Evolutionary conservation across 176 grass and related monocot genomes (phyloP).

Genomic region (Tillandsia leiboldiana): DNA sequence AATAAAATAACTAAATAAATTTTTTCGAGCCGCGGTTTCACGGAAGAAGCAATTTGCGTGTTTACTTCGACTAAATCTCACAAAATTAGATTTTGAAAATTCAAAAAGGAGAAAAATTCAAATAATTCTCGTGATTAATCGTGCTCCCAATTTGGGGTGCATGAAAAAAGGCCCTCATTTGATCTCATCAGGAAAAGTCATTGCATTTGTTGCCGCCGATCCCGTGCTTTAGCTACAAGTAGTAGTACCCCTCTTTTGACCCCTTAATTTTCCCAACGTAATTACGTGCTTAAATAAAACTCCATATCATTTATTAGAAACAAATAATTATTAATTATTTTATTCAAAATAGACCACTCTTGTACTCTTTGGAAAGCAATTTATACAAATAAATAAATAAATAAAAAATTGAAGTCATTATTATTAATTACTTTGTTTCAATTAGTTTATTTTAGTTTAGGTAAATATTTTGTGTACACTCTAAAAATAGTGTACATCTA

Average conservation of each 20-base stretch:
- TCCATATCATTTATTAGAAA: not conserved
- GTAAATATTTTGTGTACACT: no score
- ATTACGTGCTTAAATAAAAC: not conserved
- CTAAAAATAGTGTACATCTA: no score
- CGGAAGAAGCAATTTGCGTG: not conserved
- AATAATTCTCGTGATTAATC: not conserved
- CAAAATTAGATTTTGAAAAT: not conserved
- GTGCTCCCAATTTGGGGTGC: no score
- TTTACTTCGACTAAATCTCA: not conserved
- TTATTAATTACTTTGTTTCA: no score
- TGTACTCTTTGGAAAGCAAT: not conserved
- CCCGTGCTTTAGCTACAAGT: not conserved
- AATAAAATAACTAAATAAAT: no score
- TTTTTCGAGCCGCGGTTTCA: not conserved
- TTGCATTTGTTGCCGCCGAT: not conserved
- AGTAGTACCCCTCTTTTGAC: not conserved
- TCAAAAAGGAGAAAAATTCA: not conserved
- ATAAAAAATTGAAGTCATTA: not conserved
- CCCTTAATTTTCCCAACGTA: not conserved
- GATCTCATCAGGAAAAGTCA: no score
- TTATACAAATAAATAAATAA: no score
- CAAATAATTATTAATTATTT: not conserved
- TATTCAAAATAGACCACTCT: not conserved
- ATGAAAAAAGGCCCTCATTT: no score
- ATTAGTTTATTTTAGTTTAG: no score